Evolutionary conservation across 495 filamentous ascomycete genomes (phyloP).

Genomic region (Tetracladium setigerum): DNA sequence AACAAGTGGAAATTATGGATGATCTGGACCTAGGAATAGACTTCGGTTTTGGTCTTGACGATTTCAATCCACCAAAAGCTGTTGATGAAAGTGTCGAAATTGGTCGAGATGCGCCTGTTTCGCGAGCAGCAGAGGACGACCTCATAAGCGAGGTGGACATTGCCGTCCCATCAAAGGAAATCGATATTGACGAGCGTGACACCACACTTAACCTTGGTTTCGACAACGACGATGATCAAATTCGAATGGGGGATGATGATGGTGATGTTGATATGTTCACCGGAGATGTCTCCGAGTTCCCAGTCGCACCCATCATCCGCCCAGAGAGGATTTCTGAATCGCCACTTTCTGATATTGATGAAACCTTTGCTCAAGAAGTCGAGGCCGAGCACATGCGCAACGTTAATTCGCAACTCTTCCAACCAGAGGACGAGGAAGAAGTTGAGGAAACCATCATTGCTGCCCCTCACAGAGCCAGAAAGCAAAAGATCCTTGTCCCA

Average conservation of each 20-base stretch:
- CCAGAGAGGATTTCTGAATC: constrained; percentile 56
- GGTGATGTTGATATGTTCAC: constrained; percentile 52
- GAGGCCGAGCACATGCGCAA: constrained; percentile 45
- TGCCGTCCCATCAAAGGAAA: constrained; percentile 24
- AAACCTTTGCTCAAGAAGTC: constrained; percentile 41
- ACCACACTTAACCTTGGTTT: constrained; percentile 39
- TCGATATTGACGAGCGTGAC: constrained; percentile 30
- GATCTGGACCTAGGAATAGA: constrained; percentile 52
- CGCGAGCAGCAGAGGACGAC: constrained; percentile 61
- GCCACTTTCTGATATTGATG: constrained; percentile 63
- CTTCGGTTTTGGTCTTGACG: constrained; percentile 48
- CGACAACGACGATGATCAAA: constrained; percentile 34
- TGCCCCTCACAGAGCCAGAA: constrained; percentile 64
- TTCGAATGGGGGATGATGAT: constrained; percentile 51
- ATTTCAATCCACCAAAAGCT: constrained; percentile 27
- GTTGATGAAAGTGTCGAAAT: constrained; percentile 69
- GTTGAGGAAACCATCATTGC: constrained; percentile 37
- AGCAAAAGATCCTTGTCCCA: constrained; percentile 62
- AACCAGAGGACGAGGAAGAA: constrained; percentile 44
- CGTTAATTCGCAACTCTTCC: constrained; percentile 36
- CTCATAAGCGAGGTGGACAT: constrained; percentile 57
- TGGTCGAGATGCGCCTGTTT: constrained; percentile 68
- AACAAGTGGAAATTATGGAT: constrained; percentile 41
- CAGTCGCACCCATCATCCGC: constrained; percentile 27
- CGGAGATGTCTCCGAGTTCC: constrained; percentile 31